phyloP scores from a whole-genome alignment of 78 protist genomes.

The Dictyostelium purpureum region DNA sequence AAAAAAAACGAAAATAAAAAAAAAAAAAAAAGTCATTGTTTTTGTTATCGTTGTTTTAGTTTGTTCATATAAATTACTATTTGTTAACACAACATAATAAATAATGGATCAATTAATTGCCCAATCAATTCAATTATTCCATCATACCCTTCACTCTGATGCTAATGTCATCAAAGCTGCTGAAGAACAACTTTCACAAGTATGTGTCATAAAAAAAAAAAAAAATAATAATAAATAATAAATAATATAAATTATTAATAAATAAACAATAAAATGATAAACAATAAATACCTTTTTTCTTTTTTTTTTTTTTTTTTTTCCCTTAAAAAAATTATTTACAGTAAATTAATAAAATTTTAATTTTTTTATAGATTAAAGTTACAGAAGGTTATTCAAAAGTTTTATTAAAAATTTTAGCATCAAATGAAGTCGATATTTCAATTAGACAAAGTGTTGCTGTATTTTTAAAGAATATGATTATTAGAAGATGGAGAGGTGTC shows the following conservation, averaged over 20 bases:
- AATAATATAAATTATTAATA: neutral
- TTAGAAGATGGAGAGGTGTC: conserved; percentile 7
- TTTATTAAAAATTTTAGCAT: conserved; percentile 50
- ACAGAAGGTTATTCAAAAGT: conserved; percentile 12
- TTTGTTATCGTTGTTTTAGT: neutral
- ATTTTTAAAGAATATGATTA: conserved; percentile 52
- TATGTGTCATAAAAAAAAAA: neutral
- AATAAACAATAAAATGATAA: neutral
- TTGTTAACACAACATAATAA: neutral
- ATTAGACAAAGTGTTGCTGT: conserved; percentile 51
- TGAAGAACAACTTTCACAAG: conserved; percentile 1
- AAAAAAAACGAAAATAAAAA: neutral
- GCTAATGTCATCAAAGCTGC: conserved; percentile 5
- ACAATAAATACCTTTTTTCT: neutral
- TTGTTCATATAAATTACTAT: neutral
- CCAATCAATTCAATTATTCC: conserved; percentile 13
- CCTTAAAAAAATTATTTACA: neutral
- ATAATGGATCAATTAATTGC: conserved; percentile 3
- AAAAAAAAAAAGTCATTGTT: neutral
- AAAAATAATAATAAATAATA: neutral
- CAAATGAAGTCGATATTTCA: conserved; percentile 48
- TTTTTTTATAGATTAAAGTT: conserved; percentile 25
- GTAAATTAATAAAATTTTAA: no score
- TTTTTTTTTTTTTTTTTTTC: neutral
- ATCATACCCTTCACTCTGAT: neutral